Evolutionary conservation across 176 grass and related monocot genomes (phyloP).

Genomic region (Oryza officinalis): DNA sequence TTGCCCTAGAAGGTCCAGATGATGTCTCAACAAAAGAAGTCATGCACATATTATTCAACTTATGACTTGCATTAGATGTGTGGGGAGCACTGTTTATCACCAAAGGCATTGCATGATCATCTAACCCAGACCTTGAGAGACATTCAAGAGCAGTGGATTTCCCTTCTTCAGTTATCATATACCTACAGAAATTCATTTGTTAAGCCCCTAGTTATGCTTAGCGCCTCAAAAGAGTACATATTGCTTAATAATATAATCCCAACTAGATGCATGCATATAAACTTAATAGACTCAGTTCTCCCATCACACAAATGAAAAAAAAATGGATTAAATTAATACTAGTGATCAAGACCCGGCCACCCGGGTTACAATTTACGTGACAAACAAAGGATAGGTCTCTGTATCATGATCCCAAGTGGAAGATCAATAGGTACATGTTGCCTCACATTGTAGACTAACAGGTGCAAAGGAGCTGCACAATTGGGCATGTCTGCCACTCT

Average conservation of each 20-base stretch:
- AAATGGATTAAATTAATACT: conserved; percentile 1
- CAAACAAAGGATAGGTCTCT: not conserved
- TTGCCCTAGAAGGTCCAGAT: not conserved
- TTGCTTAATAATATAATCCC: conserved; percentile 5
- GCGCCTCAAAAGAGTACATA: conserved; percentile 3
- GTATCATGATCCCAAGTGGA: not conserved
- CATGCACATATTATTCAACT: not conserved
- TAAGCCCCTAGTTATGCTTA: conserved; percentile 1
- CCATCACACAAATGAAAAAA: not conserved
- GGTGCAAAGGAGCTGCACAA: not conserved
- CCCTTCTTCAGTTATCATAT: conserved; percentile 79
- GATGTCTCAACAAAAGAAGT: too few relatives aligned
- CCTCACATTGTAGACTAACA: not conserved
- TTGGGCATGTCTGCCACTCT: not conserved
- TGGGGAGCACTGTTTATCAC: not conserved
- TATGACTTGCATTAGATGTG: not conserved
- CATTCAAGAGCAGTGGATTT: conserved; percentile 60
- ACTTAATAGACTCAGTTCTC: conserved; percentile 17
- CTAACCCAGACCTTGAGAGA: conserved; percentile 64
- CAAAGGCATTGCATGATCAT: conserved; percentile 24
- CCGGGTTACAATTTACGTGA: not conserved
- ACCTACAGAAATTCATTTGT: conserved; percentile 47
- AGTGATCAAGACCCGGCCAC: not conserved
- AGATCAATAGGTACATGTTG: not conserved
- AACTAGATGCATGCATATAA: conserved; percentile 13